phyloP scores from a whole-genome alignment of 2,329 filamentous ascomycete genomes.

The Ophiostoma populinum region DNA sequence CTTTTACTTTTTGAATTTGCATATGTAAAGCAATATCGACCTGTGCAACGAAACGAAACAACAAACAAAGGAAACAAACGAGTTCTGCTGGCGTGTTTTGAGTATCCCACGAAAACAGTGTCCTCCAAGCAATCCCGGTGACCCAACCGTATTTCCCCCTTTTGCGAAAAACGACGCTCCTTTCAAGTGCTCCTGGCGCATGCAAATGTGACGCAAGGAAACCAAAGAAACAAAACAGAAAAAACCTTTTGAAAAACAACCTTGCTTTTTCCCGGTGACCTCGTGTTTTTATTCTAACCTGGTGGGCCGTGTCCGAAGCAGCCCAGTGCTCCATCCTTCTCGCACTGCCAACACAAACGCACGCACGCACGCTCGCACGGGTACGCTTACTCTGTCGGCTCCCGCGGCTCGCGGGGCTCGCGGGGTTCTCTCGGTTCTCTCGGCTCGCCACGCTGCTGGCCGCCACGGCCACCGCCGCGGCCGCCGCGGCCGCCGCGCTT shows the following conservation, averaged over 20 bases:
- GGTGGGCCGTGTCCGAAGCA: constrained; percentile 1
- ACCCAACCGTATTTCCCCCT: background rate
- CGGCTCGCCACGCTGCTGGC: constrained; percentile 25
- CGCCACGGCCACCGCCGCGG: constrained; percentile 33
- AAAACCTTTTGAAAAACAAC: background rate
- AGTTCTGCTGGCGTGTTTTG: background rate
- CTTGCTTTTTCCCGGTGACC: background rate
- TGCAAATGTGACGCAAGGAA: constrained; percentile 1
- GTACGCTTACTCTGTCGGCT: constrained; percentile 18
- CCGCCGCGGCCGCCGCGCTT: constrained; percentile 21
- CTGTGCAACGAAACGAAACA: background rate
- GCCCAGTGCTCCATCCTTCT: constrained; percentile 2
- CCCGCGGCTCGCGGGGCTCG: constrained; percentile 23
- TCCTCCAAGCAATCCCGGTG: background rate
- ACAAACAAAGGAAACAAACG: background rate
- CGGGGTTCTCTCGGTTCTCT: constrained; percentile 24
- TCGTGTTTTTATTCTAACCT: background rate
- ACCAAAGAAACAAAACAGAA: constrained; percentile 2
- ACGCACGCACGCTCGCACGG: no score
- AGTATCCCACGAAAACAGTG: background rate
- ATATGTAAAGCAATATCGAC: no score
- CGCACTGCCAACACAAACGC: no score
- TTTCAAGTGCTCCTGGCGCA: constrained; percentile 3
- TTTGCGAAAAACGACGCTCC: background rate
- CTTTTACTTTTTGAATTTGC: background rate